Base-by-base conservation (phyloP, 148 eudicot genomes). In the Heliamphora exappendiculata region DNA sequence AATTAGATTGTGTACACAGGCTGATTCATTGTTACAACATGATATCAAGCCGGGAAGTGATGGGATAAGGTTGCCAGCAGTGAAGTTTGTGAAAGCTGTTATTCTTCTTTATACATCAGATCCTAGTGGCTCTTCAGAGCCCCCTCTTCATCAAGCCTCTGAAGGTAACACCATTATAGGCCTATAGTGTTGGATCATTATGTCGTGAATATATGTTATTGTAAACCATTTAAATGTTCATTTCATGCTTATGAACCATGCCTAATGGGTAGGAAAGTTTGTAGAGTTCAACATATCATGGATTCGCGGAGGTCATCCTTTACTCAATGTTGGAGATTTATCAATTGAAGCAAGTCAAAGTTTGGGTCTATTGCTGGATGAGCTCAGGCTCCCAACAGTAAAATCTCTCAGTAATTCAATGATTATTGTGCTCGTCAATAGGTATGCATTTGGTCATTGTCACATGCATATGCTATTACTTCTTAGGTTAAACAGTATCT, bases 261-360 rank as follows among this genome's bases (percentile, higher is more conserved):
- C 29, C 22, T 73, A 47, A 41, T 70, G 75, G 34, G 78, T 76
- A 93, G 94, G 83, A 70, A 80, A 79, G 75, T 81, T 77, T 66
- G 77, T 82, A 53, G 90, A 89, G 37, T 92, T 95, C 76, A 95
- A 85, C 78, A 82, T 93, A 39, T 88, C 99, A 64, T 93, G 98
- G 96, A 84, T 95, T 82, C 99, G 99, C 64, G 88, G 84, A 81
- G 98, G 99, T 51, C 99, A 95, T 84, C 93, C 97, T 26, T 42
- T 93, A 20, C 91, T 95, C 39, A 89, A 93, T 84, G 85, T 89
- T 77, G 92, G 93, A 78, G 98, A 95, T 83, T 85, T 91, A 74
- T 89, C 97, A 57, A 67, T 85, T 81, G 97, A 95, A 87, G 99
- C 99, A 36, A 91, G 93, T 82, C 86, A 81, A 77, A 90, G 89